Conservation (phyloP, 306 rosid genomes). For the Sophora flavescens region DNA sequence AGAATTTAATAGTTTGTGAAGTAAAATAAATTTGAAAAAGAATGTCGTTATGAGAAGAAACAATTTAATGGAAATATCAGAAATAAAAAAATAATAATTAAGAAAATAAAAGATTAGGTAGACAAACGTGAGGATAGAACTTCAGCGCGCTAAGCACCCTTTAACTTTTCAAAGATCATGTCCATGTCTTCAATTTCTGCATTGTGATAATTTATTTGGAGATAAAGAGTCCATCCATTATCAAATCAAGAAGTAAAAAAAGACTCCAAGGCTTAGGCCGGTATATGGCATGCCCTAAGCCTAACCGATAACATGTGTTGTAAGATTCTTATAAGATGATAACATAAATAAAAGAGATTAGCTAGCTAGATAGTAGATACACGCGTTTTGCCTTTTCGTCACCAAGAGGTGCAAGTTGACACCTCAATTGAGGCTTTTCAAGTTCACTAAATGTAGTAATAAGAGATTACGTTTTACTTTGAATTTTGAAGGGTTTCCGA, state of each 20-base stretch:
- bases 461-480: neutral
- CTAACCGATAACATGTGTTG: conserved; percentile 18
- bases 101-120: too few relatives aligned
- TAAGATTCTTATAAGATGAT: conserved; percentile 39
- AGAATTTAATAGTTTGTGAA: too few relatives aligned
- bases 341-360: neutral
- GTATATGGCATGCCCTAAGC: neutral
- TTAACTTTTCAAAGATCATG: conserved; percentile 19
- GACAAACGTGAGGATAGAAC: too few relatives aligned
- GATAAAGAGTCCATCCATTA: conserved; percentile 33
- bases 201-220: neutral
- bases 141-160: neutral
- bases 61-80: too few relatives aligned
- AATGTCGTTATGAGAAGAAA: too few relatives aligned
- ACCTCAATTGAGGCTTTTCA: conserved; percentile 51
- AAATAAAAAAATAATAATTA: too few relatives aligned
- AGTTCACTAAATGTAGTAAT: conserved; percentile 21
- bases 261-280: conserved; percentile 34
- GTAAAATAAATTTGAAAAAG: too few relatives aligned
- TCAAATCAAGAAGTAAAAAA: conserved; percentile 13
- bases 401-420: conserved; percentile 54
- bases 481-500: neutral
- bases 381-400: conserved; percentile 54
- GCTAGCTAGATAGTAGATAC: neutral
- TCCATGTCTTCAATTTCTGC: neutral